Conservation (phyloP, 345 rosid species). For the Camelina neglecta region DNA sequence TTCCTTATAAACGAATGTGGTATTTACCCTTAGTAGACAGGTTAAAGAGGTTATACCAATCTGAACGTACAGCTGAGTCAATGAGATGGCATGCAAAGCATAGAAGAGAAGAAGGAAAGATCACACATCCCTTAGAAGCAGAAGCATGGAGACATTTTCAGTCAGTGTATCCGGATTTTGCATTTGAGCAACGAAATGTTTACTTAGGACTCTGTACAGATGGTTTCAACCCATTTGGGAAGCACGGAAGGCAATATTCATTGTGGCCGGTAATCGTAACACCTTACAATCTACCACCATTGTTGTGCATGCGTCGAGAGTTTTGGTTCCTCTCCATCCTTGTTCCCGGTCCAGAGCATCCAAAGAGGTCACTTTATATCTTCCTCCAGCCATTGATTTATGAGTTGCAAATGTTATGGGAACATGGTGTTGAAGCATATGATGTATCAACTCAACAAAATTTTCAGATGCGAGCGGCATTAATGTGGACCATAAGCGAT, state of each 20-base stretch:
- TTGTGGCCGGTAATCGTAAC: neutral
- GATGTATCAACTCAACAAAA: neutral
- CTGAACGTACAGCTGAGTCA: neutral
- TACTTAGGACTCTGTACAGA: neutral
- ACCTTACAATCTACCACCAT: neutral
- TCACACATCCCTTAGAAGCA: neutral
- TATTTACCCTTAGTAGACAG: neutral
- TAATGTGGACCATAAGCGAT: neutral
- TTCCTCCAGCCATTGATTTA: neutral
- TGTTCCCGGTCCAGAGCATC: neutral
- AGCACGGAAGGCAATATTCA: neutral
- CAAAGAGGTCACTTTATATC: neutral
- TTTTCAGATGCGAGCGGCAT: neutral
- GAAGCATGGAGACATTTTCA: neutral
- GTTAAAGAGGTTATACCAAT: no score
- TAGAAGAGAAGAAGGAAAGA: neutral
- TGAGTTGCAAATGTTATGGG: neutral
- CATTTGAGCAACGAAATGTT: neutral
- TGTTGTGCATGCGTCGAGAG: neutral
- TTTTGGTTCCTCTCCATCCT: neutral
- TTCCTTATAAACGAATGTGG: neutral
- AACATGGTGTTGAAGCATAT: neutral
- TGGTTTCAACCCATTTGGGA: neutral
- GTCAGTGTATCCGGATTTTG: neutral
- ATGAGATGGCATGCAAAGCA: neutral